phyloP scores from a whole-genome alignment of 495 filamentous ascomycete genomes.

The Aspergillus steynii region DNA sequence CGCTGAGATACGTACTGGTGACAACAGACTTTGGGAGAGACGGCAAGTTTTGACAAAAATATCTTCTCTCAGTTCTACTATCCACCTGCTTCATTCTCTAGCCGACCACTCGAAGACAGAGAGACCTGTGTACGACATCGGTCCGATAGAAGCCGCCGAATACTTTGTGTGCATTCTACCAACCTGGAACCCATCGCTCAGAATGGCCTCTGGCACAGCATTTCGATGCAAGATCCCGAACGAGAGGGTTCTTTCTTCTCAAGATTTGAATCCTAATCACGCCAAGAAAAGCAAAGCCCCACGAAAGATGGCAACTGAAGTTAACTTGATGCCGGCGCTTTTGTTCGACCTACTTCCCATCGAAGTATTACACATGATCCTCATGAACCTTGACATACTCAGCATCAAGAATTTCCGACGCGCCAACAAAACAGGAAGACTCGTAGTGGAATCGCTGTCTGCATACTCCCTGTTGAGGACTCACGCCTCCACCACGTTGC shows the following conservation, averaged over 20 bases:
- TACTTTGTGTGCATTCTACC: too few species aligned
- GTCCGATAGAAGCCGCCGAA: too few species aligned
- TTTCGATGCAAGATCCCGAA: slow-evolving; percentile 7
- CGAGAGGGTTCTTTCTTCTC: background rate
- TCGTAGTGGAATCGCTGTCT: slow-evolving; percentile 11
- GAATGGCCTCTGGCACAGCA: slow-evolving; percentile 13
- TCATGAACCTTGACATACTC: slow-evolving; percentile 13
- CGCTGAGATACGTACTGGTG: too few species aligned
- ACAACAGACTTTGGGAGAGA: too few species aligned
- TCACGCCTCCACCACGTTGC: slow-evolving; percentile 12
- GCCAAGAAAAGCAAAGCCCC: slow-evolving; percentile 3
- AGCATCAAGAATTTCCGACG: slow-evolving; percentile 10
- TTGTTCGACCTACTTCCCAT: slow-evolving; percentile 1
- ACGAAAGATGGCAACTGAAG: background rate
- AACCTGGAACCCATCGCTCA: too few species aligned
- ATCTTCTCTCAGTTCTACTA: too few species aligned
- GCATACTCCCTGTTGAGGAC: slow-evolving; percentile 12
- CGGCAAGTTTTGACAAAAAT: too few species aligned
- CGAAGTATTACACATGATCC: slow-evolving; percentile 12
- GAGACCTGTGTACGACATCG: too few species aligned
- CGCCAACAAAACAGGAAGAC: slow-evolving; percentile 4
- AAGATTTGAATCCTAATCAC: background rate
- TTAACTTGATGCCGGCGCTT: background rate
- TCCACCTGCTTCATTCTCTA: too few species aligned
- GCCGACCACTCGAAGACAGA: too few species aligned